Percentiles rank a stretch among this genome's conserved stretches.
These are phyloP conservation scores for Leccinum ponderosum DNA, from an alignment of 1,284 basidiomycete species.

Conservation along the genomic window DNA sequence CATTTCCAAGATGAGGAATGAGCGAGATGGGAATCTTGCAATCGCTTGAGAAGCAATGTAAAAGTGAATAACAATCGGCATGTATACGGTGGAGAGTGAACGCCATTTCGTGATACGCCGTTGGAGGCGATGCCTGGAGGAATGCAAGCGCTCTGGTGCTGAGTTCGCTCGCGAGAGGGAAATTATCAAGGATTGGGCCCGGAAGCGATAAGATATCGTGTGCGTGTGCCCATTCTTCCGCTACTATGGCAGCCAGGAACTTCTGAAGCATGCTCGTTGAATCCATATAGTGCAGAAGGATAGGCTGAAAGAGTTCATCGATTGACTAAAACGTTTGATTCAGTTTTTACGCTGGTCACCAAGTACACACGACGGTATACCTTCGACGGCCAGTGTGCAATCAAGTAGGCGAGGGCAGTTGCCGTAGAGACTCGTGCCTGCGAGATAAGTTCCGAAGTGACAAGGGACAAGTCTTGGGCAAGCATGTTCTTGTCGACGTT, in stretches of 20 bases:
- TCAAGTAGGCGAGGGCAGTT: constrained; percentile 75
- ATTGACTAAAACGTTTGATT: constrained; percentile 35
- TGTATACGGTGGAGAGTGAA: constrained; percentile 81
- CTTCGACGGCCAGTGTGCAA: constrained; percentile 65
- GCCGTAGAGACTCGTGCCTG: constrained; percentile 84
- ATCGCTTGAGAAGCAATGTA: constrained; percentile 80
- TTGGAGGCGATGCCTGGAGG: constrained; percentile 75
- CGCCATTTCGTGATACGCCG: constrained; percentile 92
- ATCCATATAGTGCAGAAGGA: constrained; percentile 77
- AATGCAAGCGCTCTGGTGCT: constrained; percentile 65
- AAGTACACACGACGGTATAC: constrained; percentile 38
- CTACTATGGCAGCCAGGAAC: constrained; percentile 79
- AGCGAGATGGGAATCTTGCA: constrained; percentile 83
- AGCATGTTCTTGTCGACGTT: constrained; percentile 98
- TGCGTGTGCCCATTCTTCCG: constrained; percentile 92
- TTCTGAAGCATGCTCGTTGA: constrained; percentile 93
- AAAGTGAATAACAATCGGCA: constrained; percentile 76
- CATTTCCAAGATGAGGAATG: constrained; percentile 78
- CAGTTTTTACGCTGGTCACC: neutral
- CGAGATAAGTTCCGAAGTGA: constrained; percentile 79
- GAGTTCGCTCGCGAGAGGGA: constrained; percentile 65
- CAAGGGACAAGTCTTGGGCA: constrained; percentile 85
- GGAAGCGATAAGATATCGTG: constrained; percentile 39
- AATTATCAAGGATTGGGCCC: constrained; percentile 51
- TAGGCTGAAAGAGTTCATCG: constrained; percentile 66